Percentiles rank a stretch among this genome's conserved stretches.
Evolutionary conservation across 2,329 filamentous ascomycete species (phyloP).

Genomic region (Fusarium chlamydosporum): DNA sequence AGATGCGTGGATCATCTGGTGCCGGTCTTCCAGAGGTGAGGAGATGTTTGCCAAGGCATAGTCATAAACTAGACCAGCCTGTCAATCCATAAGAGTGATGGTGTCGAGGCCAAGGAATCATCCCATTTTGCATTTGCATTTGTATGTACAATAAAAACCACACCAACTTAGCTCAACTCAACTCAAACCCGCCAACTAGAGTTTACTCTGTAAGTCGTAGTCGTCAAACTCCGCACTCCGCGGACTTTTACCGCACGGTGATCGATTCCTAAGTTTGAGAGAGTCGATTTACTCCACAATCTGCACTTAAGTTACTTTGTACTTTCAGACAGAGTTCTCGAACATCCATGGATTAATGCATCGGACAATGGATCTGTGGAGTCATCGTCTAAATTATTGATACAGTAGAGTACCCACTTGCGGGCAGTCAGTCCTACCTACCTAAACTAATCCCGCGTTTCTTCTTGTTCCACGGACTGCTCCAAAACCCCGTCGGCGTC

Average conservation of each 20-base stretch:
- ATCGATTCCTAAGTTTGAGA: too few species aligned
- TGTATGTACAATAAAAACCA: conserved; percentile 1
- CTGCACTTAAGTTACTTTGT: too few species aligned
- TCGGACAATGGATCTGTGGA: conserved; percentile 23
- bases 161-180: background rate
- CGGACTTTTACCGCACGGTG: background rate
- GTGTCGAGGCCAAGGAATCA: conserved; percentile 6
- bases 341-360: conserved; percentile 21
- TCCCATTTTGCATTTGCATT: conserved; percentile 5
- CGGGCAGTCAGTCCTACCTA: background rate
- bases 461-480: conserved; percentile 16
- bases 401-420: conserved; percentile 12
- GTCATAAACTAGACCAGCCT: background rate
- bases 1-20: conserved; percentile 28
- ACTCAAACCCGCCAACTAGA: conserved; percentile 10
- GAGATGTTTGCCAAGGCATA: conserved; percentile 12
- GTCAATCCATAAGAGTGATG: background rate
- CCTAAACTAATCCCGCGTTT: conserved; percentile 21
- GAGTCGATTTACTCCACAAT: conserved; percentile 9
- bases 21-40: conserved; percentile 29
- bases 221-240: conserved; percentile 25
- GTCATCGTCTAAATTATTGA: conserved; percentile 4
- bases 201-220: too few species aligned
- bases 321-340: conserved; percentile 28
- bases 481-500: conserved; percentile 36